These are phyloP conservation scores for Sarocladium brachiariae DNA, from an alignment of 2,329 filamentous ascomycete species.

Conservation along the genomic window DNA sequence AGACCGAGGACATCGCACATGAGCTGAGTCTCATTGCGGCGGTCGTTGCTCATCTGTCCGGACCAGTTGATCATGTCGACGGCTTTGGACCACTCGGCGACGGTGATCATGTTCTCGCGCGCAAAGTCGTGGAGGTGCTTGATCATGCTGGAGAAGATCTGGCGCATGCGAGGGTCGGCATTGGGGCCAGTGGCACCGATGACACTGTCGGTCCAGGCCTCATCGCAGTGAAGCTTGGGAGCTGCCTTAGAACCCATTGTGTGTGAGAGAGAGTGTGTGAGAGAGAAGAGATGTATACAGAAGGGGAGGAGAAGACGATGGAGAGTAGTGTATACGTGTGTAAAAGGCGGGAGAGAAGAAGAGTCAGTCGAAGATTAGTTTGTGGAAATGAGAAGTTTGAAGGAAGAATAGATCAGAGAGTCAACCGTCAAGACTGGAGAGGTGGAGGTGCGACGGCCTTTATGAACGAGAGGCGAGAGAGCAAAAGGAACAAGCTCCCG, in stretches of 20 bases:
- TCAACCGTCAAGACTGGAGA: too few relatives aligned
- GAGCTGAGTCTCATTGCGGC: slow-evolving; percentile 67
- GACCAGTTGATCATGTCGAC: slow-evolving; percentile 53
- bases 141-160: slow-evolving; percentile 62
- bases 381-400: too few relatives aligned
- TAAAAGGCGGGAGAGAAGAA: too few relatives aligned
- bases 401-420: too few relatives aligned
- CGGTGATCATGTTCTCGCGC: slow-evolving; percentile 70
- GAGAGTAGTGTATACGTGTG: too few relatives aligned
- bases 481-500: too few relatives aligned
- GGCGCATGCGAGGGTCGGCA: slow-evolving; percentile 58
- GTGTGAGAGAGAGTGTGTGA: not conserved
- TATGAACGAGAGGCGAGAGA: too few relatives aligned
- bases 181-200: slow-evolving; percentile 69
- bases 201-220: slow-evolving; percentile 34
- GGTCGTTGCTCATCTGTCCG: slow-evolving; percentile 61
- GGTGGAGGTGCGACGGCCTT: too few relatives aligned
- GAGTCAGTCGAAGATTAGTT: too few relatives aligned
- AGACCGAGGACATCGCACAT: slow-evolving; percentile 68
- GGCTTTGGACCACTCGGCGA: slow-evolving; percentile 72
- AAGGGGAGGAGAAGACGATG: not conserved
- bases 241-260: slow-evolving; percentile 7
- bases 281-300: not conserved
- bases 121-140: slow-evolving; percentile 75
- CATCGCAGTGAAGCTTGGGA: slow-evolving; percentile 5